Percentiles rank a stretch among this genome's conserved stretches.
These are phyloP conservation scores for Claviceps africana DNA, from an alignment of 2,329 filamentous ascomycete species.

Conservation along the genomic window DNA sequence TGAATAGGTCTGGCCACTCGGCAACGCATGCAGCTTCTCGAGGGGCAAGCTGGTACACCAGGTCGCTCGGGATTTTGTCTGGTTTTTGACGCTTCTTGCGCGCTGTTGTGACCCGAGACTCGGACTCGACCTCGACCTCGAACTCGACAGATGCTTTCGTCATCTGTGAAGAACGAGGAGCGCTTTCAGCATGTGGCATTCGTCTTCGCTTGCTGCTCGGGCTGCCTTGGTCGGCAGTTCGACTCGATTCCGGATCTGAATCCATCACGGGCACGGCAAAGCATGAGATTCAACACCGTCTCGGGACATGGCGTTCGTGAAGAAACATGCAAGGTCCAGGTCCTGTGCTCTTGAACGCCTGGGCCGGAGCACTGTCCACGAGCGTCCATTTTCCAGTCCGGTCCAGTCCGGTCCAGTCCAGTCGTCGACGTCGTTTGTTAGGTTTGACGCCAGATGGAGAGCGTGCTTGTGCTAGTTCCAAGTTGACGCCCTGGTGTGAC, in stretches of 20 bases:
- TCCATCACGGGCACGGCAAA: not conserved
- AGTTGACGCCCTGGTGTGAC: not conserved
- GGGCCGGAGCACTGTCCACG: no score
- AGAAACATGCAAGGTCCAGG: no score
- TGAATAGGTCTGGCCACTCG: constrained; percentile 64
- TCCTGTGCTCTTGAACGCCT: no score
- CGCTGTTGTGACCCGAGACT: not conserved
- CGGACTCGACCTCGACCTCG: no score
- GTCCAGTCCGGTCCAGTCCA: no score
- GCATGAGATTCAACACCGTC: not conserved
- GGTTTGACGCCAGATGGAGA: no score
- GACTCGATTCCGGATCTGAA: not conserved
- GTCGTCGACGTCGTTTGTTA: not conserved
- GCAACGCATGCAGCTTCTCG: constrained; percentile 11
- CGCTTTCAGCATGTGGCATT: not conserved
- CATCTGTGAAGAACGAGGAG: not conserved
- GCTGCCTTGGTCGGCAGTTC: not conserved
- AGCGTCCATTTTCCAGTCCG: no score
- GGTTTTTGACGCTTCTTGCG: not conserved
- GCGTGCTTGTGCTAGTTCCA: not conserved
- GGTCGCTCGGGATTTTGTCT: not conserved
- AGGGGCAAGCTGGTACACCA: not conserved
- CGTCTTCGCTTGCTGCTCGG: constrained; percentile 1
- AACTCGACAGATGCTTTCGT: not conserved
- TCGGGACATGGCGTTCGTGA: not conserved